Evolutionary conservation across 257 asterid species (phyloP).

Genomic region (Thymus quinquecostatus): DNA sequence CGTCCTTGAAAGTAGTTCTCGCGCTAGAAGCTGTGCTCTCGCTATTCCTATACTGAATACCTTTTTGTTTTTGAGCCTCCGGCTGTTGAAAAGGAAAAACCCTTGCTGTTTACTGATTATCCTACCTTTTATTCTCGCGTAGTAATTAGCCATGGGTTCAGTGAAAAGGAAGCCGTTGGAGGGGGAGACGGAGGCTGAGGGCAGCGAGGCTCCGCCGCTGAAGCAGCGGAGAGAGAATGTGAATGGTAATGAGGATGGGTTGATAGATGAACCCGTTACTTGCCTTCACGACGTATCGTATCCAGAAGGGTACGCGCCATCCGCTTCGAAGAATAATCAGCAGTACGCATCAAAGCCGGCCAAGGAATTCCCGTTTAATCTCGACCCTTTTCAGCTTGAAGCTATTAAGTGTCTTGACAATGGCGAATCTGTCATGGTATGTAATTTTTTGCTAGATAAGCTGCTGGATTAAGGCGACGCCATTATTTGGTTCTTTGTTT

Average conservation of each 20-base stretch:
- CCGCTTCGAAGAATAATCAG: slow-evolving; percentile 31
- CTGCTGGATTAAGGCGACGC: not conserved
- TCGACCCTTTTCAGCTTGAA: slow-evolving; percentile 92
- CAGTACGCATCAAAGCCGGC: slow-evolving; percentile 58
- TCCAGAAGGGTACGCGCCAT: slow-evolving; percentile 69
- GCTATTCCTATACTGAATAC: not conserved
- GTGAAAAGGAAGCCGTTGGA: slow-evolving; percentile 68
- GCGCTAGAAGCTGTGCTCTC: not conserved
- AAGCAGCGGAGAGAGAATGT: slow-evolving; percentile 51
- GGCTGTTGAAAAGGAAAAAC: not conserved
- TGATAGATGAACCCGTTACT: slow-evolving; percentile 62
- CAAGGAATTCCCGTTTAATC: slow-evolving; percentile 72
- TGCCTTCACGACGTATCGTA: slow-evolving; percentile 90
- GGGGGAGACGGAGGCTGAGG: slow-evolving; percentile 45
- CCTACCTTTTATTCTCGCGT: not conserved
- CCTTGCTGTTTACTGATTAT: not conserved
- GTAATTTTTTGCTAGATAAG: not conserved
- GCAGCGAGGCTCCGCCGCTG: slow-evolving; percentile 46
- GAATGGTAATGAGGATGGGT: slow-evolving; percentile 34
- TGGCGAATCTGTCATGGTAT: slow-evolving; percentile 96
- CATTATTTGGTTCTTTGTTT: not conserved
- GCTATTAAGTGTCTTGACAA: slow-evolving; percentile 77
- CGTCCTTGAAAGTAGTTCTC: not conserved
- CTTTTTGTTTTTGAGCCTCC: slow-evolving; percentile 21
- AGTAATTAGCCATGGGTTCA: slow-evolving; percentile 58